Evolutionary conservation across 2,329 filamentous ascomycete species (phyloP).

Genomic region (Sporothrix dimorphospora): DNA sequence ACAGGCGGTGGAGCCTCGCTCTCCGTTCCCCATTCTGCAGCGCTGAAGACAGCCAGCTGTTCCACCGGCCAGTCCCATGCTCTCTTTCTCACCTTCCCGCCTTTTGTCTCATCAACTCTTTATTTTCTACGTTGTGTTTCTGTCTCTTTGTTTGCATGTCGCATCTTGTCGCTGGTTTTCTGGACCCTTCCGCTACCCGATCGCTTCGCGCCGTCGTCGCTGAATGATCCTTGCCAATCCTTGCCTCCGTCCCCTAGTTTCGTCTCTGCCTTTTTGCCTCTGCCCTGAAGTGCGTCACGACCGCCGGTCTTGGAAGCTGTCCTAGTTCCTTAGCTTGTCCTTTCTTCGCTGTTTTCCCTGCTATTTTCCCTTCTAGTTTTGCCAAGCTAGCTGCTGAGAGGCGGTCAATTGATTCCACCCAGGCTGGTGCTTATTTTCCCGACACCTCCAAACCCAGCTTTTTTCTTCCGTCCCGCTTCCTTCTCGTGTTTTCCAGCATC

Average conservation of each 20-base stretch:
- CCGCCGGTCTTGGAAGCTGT: conserved; percentile 6
- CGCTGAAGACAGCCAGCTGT: conserved; percentile 1
- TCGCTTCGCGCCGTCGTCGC: conserved; percentile 6
- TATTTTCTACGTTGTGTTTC: neutral
- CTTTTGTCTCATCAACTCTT: neutral
- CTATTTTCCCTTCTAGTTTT: neutral
- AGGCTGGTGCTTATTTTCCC: conserved; percentile 8
- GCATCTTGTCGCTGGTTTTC: neutral
- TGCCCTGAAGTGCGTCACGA: conserved; percentile 4
- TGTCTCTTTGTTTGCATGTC: neutral
- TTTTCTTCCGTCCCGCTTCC: neutral
- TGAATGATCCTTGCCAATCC: conserved; percentile 19
- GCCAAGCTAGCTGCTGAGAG: conserved; percentile 12
- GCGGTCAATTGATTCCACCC: conserved; percentile 1
- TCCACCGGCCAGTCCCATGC: neutral
- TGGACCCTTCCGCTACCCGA: neutral
- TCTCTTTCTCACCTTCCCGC: neutral
- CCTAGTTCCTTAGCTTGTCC: neutral
- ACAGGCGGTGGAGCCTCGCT: neutral
- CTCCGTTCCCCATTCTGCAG: neutral
- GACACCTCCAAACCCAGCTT: conserved; percentile 17
- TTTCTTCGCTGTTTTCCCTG: neutral
- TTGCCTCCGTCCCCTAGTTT: conserved; percentile 5
- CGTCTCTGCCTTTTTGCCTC: neutral
- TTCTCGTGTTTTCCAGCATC: neutral